Evolutionary conservation across 805 yeast genomes (phyloP), one percentile per base, ranked within the genome.

Genomic region (Saturnispora dispora): DNA sequence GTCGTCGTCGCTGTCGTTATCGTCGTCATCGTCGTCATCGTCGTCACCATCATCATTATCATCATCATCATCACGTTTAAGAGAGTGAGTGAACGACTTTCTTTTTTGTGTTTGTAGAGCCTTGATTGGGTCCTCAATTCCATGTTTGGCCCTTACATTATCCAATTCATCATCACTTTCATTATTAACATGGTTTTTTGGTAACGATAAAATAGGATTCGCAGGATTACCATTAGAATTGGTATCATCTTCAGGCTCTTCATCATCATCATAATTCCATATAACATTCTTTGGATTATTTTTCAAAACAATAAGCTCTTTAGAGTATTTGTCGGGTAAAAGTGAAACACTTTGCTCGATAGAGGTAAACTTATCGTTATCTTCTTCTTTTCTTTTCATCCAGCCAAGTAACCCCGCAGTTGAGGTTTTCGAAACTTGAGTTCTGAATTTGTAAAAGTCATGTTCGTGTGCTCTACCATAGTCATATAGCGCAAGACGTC

Each of bases 231-330:
- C 51, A 18, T 45, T 53, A 11, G 41, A 37, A 27, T 51, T 52
- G 8, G 45, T 51, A 10, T 51, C 51, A 11, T 52, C 54, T 23
- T 56, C 57, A 3, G 53, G 62, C 8, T 63, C 64, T 36, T 67
- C 70, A 13, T 65, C 61, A 47, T 69, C 72, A 52, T 69, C 72
- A 53, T 66, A 69, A 50, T 69, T 67, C 70, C 71, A 69, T 8
- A 68, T 57, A 50, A 63, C 68, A 50, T 68, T 68, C 27, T 67
- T 68, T 0, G 72, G 72, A 46, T 68, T 64, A 44, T 63, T 55
- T 54, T 69, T 69, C 42, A 69, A 52, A 35, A 63, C 62, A 59
- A 68, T 67, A 51, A 69, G 52, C 48, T 66, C 66, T 39, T 59
- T 54, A 9, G 69, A 60, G 46, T 68, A 69, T 7, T 65, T 59